Evolutionary conservation across 164 flowering plant species (phyloP).

Genomic region (Umbellularia californica): DNA sequence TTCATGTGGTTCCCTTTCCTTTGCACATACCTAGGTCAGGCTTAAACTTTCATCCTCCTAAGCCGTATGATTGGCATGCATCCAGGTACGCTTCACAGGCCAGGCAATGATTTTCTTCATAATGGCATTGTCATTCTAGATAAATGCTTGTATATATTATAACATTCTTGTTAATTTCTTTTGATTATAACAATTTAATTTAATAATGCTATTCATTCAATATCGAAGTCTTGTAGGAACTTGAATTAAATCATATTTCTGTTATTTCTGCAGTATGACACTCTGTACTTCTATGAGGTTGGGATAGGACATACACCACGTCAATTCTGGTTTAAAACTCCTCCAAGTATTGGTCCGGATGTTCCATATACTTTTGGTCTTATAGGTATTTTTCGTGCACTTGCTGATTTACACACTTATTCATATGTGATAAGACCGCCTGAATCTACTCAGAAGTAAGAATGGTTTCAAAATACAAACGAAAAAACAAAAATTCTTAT

Average conservation of each 20-base stretch:
- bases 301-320: constrained; percentile 27
- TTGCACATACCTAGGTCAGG: too few species aligned
- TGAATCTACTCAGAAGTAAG: too few species aligned
- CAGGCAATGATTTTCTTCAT: too few species aligned
- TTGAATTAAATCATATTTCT: background rate
- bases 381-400: constrained; percentile 26
- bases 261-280: constrained; percentile 27
- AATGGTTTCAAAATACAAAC: too few species aligned
- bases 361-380: constrained; percentile 49
- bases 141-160: background rate
- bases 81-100: too few species aligned
- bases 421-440: background rate
- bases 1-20: too few species aligned
- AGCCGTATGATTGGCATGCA: too few species aligned
- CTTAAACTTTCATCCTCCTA: too few species aligned
- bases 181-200: background rate
- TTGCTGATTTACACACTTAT: background rate
- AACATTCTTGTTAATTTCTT: background rate
- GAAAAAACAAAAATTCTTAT: too few species aligned
- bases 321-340: constrained; percentile 41
- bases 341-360: constrained; percentile 44
- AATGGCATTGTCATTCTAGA: too few species aligned
- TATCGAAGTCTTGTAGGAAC: background rate
- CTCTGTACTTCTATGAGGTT: constrained; percentile 35
- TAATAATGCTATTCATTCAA: background rate